Evolutionary conservation across 225 moss, liverwort and hornwort genomes (phyloP), one percentile per base, ranked within the genome.

Genomic region (Climacium dendroides): DNA sequence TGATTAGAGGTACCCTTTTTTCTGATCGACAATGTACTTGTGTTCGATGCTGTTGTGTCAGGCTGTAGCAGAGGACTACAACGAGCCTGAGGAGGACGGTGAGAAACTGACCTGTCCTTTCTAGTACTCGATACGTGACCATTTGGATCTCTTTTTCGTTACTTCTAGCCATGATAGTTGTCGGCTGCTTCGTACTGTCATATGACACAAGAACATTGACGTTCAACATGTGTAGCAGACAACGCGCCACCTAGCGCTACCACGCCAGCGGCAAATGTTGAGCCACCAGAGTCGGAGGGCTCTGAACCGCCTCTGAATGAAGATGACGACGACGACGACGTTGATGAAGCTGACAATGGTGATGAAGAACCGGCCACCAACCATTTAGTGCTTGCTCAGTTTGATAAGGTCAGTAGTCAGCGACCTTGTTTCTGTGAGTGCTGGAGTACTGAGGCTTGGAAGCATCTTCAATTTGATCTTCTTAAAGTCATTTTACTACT

Each of bases 71-170:
- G 98, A 99, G 91, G 98, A 99, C 86, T 99, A 99, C 91, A 97
- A 99, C 91, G 96, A 99, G 87, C 95, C 95, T 63, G 98, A 95
- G 87, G 97, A 97, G 79, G 98, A 99, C 78, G 97, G 97, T 96
- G 85, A 94, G 90, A 81, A 87, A 41, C 69, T 63, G 43, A 59
- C 50, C 24, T 78, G 57, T 60, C 81, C 19, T 28, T 52, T 87
- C 16, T 82, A 39, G 30, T 66, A 14, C 53, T 76, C 43, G 41
- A 76, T 73, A 67, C 53, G 17, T 35, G 66, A 66, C 35, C 35
- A 66, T 52, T 61, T 64, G 41, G 65, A 65, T 50, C 5, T 78
- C 43, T 8, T 25, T 71, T 39, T 11, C 69, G 63, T 61, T 35
- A 35, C 26, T 50, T 64, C 13, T 32, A 30, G 72, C 11, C 48